Evolutionary conservation across 345 rosid genomes (phyloP).

Genomic region (Eucalyptus camaldulensis): DNA sequence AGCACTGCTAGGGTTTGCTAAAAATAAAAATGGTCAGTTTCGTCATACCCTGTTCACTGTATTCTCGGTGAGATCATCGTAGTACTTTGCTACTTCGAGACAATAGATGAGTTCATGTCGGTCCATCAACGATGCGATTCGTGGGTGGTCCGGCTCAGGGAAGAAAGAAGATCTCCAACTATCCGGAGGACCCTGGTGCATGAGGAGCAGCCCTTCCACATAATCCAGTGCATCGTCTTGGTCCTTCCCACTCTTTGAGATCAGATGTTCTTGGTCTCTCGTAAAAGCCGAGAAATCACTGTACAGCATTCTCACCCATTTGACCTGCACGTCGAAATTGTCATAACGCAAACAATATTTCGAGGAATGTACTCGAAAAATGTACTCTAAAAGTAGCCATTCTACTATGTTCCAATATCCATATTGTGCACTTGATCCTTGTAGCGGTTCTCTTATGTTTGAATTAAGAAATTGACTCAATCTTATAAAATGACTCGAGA

Average conservation of each 20-base stretch:
- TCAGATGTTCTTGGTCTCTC: slow-evolving; percentile 31
- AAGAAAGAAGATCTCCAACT: slow-evolving; percentile 38
- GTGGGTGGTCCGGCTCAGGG: slow-evolving; percentile 5
- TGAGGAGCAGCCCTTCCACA: slow-evolving; percentile 39
- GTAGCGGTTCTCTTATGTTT: background rate
- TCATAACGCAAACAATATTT: background rate
- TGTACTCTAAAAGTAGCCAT: background rate
- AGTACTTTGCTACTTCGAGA: slow-evolving; percentile 28
- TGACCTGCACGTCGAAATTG: slow-evolving; percentile 12
- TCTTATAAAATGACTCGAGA: background rate
- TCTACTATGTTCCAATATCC: background rate
- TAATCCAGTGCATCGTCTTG: slow-evolving; percentile 8
- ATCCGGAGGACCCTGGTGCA: slow-evolving; percentile 18
- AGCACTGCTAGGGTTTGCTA: background rate
- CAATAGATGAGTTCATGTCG: slow-evolving; percentile 25
- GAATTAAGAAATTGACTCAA: background rate
- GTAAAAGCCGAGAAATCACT: slow-evolving; percentile 28
- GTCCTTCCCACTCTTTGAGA: slow-evolving; percentile 14
- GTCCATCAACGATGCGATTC: slow-evolving; percentile 17
- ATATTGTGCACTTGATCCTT: background rate
- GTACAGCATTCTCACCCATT: slow-evolving; percentile 36
- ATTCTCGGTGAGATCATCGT: slow-evolving; percentile 10
- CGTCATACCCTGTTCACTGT: slow-evolving; percentile 7
- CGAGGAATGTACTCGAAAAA: background rate
- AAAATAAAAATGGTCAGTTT: background rate